A percentile compares a stretch with the other conserved stretches of the same genome.
These are phyloP conservation scores for Schoenoplectus triqueter DNA, from an alignment of 202 grass and related monocot species.

Conservation along the genomic window DNA sequence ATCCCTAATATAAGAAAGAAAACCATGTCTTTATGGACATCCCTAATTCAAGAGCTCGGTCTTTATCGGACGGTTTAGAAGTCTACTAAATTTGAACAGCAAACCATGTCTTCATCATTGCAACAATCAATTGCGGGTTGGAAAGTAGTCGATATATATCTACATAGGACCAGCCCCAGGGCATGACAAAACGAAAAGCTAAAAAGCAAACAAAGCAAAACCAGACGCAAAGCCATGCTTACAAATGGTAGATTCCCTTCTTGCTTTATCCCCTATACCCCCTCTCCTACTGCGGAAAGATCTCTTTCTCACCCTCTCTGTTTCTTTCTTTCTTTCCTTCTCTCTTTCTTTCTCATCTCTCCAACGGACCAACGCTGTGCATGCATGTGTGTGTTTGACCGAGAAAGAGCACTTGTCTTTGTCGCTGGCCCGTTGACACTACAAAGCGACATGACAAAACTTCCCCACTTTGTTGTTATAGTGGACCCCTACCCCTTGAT, in stretches of 20 bases:
- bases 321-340: no score
- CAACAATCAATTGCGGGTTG: neutral
- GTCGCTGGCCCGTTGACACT: slow-evolving; percentile 51
- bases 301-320: neutral
- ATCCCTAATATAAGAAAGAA: no score
- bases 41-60: no score
- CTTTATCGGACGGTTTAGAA: no score
- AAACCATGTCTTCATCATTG: neutral
- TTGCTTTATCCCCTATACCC: slow-evolving; percentile 31
- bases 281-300: slow-evolving; percentile 3
- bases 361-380: neutral
- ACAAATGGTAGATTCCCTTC: neutral
- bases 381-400: slow-evolving; percentile 47
- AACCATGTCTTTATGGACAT: no score
- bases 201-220: slow-evolving; percentile 38
- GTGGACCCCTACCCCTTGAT: no score
- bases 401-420: slow-evolving; percentile 47
- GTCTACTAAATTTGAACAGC: no score
- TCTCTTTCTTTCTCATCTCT: slow-evolving; percentile 25
- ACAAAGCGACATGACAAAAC: neutral
- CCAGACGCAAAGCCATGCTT: slow-evolving; percentile 30
- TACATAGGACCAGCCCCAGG: neutral
- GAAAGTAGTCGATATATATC: neutral
- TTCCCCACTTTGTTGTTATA: no score
- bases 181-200: slow-evolving; percentile 39